Percentiles rank a stretch among this genome's conserved stretches.
phyloP scores from a whole-genome alignment of 768 basidiomycete genomes.

The Psilocybe cyanescens region DNA sequence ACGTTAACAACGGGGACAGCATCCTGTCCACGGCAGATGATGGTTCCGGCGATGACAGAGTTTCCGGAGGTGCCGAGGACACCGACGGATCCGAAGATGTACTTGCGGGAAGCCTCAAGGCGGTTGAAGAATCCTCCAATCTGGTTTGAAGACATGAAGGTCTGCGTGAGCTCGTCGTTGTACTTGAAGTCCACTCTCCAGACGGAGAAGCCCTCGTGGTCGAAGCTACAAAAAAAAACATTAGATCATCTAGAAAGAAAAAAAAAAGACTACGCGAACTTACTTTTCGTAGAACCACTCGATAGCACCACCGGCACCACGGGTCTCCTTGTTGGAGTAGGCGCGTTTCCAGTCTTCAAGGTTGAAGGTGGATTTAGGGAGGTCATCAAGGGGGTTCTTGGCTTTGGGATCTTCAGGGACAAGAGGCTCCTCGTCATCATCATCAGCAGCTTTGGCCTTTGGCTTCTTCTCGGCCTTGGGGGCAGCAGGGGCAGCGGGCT shows the following conservation, averaged over 20 bases:
- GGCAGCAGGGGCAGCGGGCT: slow-evolving; percentile 48
- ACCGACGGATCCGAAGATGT: slow-evolving; percentile 91
- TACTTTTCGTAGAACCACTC: slow-evolving; percentile 99
- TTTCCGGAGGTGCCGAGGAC: slow-evolving; percentile 84
- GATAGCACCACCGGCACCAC: slow-evolving; percentile 76
- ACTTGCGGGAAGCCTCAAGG: slow-evolving; percentile 95
- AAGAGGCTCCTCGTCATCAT: slow-evolving; percentile 74
- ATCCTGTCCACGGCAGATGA: slow-evolving; percentile 86
- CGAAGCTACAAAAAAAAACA: slow-evolving; percentile 58
- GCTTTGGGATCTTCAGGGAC: slow-evolving; percentile 85
- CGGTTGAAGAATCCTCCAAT: slow-evolving; percentile 97
- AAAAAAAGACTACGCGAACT: slow-evolving; percentile 28
- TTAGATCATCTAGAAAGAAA: not conserved
- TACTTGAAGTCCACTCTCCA: slow-evolving; percentile 98
- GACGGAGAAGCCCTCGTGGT: slow-evolving; percentile 85
- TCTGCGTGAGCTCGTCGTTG: slow-evolving; percentile 88
- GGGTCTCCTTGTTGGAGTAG: slow-evolving; percentile 98
- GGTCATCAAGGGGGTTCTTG: slow-evolving; percentile 93
- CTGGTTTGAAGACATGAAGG: slow-evolving; percentile 95
- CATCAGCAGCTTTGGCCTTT: slow-evolving; percentile 55
- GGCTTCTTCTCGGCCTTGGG: slow-evolving; percentile 70
- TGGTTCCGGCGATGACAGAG: slow-evolving; percentile 78
- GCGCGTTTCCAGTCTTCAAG: slow-evolving; percentile 97
- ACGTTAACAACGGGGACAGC: slow-evolving; percentile 69
- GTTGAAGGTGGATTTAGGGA: slow-evolving; percentile 88